Evolutionary conservation across 2,329 filamentous ascomycete species (phyloP).

Genomic region (Sclerotinia spermophila): DNA sequence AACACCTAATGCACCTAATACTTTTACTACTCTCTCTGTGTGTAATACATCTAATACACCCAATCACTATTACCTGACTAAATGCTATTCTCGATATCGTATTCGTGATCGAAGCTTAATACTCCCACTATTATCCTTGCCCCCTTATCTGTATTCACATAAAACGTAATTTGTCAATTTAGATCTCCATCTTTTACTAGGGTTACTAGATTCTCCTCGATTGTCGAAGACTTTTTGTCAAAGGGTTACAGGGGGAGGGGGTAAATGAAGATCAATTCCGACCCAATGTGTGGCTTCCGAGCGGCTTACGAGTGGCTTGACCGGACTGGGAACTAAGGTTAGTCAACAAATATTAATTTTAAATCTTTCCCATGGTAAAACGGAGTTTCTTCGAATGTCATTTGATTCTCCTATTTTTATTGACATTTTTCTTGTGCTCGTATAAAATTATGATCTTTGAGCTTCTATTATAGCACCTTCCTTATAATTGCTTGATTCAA

Average conservation of each 20-base stretch:
- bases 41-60: background rate
- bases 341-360: conserved; percentile 9
- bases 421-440: background rate
- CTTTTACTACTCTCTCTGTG: background rate
- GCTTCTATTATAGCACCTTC: conserved; percentile 1
- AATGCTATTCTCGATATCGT: background rate
- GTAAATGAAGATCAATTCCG: background rate
- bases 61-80: background rate
- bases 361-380: conserved; percentile 1
- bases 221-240: background rate
- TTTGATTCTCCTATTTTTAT: background rate
- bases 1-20: background rate
- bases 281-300: conserved; percentile 5
- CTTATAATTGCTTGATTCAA: background rate
- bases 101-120: background rate
- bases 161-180: background rate
- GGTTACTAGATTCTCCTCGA: background rate
- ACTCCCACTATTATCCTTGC: background rate
- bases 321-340: background rate
- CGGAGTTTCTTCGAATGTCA: background rate
- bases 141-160: background rate
- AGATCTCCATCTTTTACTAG: background rate
- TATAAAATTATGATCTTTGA: conserved; percentile 4
- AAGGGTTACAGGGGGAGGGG: background rate
- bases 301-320: conserved; percentile 9